Base-by-base conservation (phyloP, 768 basidiomycete species). In the Asterophora lycoperdoides region DNA sequence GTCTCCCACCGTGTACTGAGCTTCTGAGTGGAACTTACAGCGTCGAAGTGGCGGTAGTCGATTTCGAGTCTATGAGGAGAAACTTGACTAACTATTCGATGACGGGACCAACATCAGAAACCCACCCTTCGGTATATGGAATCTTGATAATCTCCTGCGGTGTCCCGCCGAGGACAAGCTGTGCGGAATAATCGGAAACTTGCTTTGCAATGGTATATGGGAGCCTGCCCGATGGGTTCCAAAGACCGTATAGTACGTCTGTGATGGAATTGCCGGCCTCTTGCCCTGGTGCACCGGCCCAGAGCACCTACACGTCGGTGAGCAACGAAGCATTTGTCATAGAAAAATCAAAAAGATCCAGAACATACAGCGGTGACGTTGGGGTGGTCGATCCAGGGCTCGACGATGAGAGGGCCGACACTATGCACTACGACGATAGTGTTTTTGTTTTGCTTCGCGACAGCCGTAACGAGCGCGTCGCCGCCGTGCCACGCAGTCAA, bases 171-270 rank as follows among this genome's bases (percentile, higher is more conserved):
- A 66, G 55, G 9, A 73, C 56, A 8, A 79, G 58, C 47, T 77
- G 74, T 1, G 82, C 78, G 9, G 78, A 58, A 60, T 88, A 88
- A 59, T 89, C 86, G 8, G 64, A 57, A 1, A 62, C 40, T 15
- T 68, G 58, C 67, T 82, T 83, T 26, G 86, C 85, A 55, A 89
- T 86, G 4, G 87, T 89, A 61, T 85, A 90, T 1, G 87, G 85
- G 14, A 89, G 64, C 23, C 80, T 71, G 6, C 81, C 86, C 17
- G 79, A 80, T 0, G 86, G 85, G 57, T 85, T 88, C 65, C 76
- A 81, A 20, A 66, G 69, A 2, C 87, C 88, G 54, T 81, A 89
- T 0, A 89, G 66, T 2, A 91, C 74, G 55, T 89, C 87, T 3
- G 75, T 74, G n/a, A 91, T 66, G 0, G 82, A 63, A 56, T 86